These are phyloP conservation scores for Henckelia pumila DNA, from an alignment of 257 asterid genomes.

Conservation along the genomic window DNA sequence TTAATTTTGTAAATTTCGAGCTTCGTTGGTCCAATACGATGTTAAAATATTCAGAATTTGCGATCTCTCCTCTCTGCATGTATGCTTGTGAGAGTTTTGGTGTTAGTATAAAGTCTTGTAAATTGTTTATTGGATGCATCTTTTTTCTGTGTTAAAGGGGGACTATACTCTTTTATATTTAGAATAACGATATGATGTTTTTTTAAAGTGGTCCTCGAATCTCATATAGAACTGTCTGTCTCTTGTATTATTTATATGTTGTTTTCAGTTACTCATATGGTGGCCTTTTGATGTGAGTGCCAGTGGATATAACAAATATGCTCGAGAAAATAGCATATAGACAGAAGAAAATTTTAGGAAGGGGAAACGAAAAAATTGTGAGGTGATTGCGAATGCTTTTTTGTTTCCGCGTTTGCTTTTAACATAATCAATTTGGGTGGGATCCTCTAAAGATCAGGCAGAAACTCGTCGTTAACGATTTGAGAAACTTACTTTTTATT, in stretches of 20 bases:
- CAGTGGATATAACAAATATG: not conserved
- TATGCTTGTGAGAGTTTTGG: not conserved
- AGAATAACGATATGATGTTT: slow-evolving; percentile 14
- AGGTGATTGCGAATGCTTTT: no score
- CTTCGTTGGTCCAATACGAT: not conserved
- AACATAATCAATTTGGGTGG: not conserved
- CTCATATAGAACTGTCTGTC: slow-evolving; percentile 12
- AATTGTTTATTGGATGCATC: not conserved
- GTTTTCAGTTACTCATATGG: slow-evolving; percentile 26
- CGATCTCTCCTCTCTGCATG: not conserved
- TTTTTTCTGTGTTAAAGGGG: not conserved
- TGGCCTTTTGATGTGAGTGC: slow-evolving; percentile 22
- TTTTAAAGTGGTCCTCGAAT: not conserved
- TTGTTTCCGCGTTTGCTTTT: no score
- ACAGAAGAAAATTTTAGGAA: slow-evolving; percentile 8
- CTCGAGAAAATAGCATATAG: slow-evolving; percentile 3
- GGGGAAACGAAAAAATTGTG: not conserved
- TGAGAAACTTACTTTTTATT: not conserved
- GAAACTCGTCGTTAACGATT: not conserved
- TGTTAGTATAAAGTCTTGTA: no score
- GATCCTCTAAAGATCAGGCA: not conserved
- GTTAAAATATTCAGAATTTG: not conserved
- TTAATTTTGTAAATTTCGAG: not conserved
- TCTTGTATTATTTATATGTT: slow-evolving; percentile 15
- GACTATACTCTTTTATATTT: slow-evolving; percentile 9